phyloP scores from a whole-genome alignment of 768 basidiomycete genomes.

The Termitomyces sp. region DNA sequence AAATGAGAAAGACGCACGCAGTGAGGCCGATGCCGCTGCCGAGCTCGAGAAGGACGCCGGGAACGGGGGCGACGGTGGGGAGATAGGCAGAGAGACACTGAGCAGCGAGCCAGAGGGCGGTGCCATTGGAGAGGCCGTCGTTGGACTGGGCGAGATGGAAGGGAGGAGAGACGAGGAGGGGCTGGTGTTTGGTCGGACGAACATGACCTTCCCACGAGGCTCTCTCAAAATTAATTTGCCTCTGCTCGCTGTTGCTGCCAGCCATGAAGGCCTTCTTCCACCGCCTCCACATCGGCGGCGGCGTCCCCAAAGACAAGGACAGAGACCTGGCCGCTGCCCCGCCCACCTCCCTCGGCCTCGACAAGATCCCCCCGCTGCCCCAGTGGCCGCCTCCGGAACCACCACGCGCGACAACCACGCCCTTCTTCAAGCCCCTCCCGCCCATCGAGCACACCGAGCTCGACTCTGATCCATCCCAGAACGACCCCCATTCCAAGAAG shows the following conservation, averaged over 20 bases:
- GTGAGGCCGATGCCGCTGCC: conserved; percentile 82
- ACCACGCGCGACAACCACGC: background rate
- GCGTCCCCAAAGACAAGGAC: conserved; percentile 54
- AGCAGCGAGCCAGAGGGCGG: conserved; percentile 79
- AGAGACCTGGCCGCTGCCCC: conserved; percentile 23
- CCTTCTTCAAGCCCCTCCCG: conserved; percentile 68
- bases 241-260: conserved; percentile 3
- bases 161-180: background rate
- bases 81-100: conserved; percentile 71
- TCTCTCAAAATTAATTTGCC: conserved; percentile 21
- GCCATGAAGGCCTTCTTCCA: conserved; percentile 83
- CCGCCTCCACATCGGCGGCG: conserved; percentile 64
- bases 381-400: conserved; percentile 66
- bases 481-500: conserved; percentile 56
- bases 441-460: conserved; percentile 16
- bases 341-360: conserved; percentile 28
- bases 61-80: conserved; percentile 26
- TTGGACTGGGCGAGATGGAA: conserved; percentile 54
- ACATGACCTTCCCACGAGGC: conserved; percentile 19
- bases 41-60: conserved; percentile 58
- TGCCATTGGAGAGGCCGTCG: conserved; percentile 69
- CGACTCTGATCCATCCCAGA: background rate
- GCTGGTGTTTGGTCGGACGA: conserved; percentile 2
- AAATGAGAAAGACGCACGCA: conserved; percentile 42
- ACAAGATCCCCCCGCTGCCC: conserved; percentile 67